phyloP scores from a whole-genome alignment of 1,284 basidiomycete species.

The Crucibulum parvulum region DNA sequence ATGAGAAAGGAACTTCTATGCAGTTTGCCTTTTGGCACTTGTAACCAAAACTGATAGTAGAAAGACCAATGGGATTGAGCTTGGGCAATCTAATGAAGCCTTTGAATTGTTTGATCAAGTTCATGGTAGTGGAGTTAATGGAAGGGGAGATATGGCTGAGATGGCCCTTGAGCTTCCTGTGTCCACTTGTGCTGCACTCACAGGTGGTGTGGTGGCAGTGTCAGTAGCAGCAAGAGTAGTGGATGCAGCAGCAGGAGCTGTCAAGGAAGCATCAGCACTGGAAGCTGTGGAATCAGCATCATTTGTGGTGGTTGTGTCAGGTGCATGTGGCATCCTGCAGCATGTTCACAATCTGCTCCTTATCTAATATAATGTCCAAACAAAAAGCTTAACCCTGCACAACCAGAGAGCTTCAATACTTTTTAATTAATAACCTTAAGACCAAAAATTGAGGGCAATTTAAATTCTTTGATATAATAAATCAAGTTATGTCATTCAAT shows the following conservation, averaged over 20 bases:
- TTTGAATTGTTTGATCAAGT: slow-evolving; percentile 26
- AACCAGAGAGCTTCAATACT: too few species aligned
- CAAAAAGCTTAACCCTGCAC: too few species aligned
- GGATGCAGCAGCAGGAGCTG: not conserved
- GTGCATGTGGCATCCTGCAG: too few species aligned
- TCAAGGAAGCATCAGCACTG: not conserved
- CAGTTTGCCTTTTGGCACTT: slow-evolving; percentile 17
- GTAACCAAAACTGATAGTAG: not conserved
- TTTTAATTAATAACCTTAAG: too few species aligned
- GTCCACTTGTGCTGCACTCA: not conserved
- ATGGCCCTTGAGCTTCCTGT: not conserved
- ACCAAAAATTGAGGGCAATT: too few species aligned
- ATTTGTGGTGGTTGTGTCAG: not conserved
- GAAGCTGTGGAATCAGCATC: slow-evolving; percentile 7
- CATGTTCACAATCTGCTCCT: too few species aligned
- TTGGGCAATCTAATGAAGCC: slow-evolving; percentile 21
- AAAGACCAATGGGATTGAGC: slow-evolving; percentile 1
- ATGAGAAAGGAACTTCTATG: slow-evolving; percentile 20
- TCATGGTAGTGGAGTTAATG: slow-evolving; percentile 21
- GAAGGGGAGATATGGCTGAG: not conserved
- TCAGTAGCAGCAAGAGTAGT: slow-evolving; percentile 4
- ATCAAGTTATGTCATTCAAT: too few species aligned
- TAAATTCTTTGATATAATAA: too few species aligned
- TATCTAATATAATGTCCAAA: too few species aligned
- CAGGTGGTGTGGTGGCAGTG: slow-evolving; percentile 4